These are phyloP conservation scores for Fusarium fujikuroi DNA, from an alignment of 2,329 filamentous ascomycete genomes.

Conservation along the genomic window DNA sequence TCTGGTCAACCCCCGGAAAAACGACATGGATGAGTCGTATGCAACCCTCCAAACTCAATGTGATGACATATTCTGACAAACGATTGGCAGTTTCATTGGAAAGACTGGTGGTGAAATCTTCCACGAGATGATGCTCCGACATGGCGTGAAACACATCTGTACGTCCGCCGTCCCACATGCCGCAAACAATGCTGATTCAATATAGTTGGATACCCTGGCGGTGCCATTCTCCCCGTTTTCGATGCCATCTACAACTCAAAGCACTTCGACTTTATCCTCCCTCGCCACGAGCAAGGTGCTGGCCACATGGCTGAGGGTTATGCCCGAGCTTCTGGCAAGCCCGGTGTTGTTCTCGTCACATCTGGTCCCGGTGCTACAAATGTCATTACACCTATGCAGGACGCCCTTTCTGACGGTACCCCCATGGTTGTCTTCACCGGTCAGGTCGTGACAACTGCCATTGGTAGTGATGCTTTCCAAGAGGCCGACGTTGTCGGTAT, in stretches of 20 bases:
- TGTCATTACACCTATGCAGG: conserved; percentile 77
- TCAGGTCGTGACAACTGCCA: too few relatives aligned
- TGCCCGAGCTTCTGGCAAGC: conserved; percentile 87
- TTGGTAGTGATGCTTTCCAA: conserved; percentile 46
- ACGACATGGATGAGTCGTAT: conserved; percentile 84
- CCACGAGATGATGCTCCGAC: conserved; percentile 97
- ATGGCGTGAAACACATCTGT: conserved; percentile 94
- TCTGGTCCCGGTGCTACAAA: conserved; percentile 90
- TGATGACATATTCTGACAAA: neutral
- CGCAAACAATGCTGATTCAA: conserved; percentile 40
- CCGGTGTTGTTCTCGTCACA: conserved; percentile 95
- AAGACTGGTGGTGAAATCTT: conserved; percentile 92
- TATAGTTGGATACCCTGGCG: conserved; percentile 87
- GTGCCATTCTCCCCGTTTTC: conserved; percentile 96
- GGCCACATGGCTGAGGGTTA: conserved; percentile 99
- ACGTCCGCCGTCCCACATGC: conserved; percentile 55
- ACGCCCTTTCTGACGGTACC: too few relatives aligned
- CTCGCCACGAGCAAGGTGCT: conserved; percentile 91
- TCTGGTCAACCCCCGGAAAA: conserved; percentile 67
- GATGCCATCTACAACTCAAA: conserved; percentile 98
- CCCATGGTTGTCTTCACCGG: too few relatives aligned
- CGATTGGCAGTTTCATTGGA: conserved; percentile 69
- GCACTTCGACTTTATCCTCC: conserved; percentile 95
- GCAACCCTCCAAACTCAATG: conserved; percentile 48
- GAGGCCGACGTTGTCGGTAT: conserved; percentile 96